Conservation (phyloP, 1,284 basidiomycete genomes). For the Sporisorium reilianum region DNA sequence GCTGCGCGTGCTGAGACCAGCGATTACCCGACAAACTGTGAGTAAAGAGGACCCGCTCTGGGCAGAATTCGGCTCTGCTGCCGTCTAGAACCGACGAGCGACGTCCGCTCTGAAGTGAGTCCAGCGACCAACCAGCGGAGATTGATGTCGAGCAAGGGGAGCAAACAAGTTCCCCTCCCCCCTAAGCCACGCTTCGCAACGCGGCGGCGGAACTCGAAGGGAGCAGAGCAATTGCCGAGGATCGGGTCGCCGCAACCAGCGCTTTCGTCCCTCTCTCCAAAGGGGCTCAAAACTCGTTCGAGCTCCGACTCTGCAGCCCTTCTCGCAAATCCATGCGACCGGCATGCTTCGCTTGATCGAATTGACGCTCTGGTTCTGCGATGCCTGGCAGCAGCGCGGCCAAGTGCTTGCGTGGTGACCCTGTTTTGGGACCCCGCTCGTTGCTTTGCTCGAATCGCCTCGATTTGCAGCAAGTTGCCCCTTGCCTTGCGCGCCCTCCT, state of each 20-base stretch:
- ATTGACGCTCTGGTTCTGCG: too few relatives aligned
- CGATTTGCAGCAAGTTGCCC: neutral
- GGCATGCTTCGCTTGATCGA: too few relatives aligned
- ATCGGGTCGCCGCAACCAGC: neutral
- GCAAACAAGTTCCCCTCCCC: too few relatives aligned
- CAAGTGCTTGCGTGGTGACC: neutral
- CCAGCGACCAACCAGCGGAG: neutral
- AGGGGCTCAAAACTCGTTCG: neutral
- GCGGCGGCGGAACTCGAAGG: too few relatives aligned
- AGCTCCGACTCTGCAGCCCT: neutral
- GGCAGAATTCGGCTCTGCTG: neutral
- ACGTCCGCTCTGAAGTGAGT: too few relatives aligned
- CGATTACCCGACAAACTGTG: neutral
- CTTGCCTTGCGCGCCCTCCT: neutral
- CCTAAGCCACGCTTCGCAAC: too few relatives aligned
- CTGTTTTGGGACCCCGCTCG: neutral
- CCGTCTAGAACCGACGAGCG: neutral
- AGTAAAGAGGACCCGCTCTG: neutral
- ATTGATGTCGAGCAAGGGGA: neutral
- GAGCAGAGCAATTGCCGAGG: constrained; percentile 1
- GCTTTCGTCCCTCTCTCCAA: neutral
- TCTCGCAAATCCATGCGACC: neutral
- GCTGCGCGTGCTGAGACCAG: neutral
- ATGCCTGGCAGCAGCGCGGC: neutral
- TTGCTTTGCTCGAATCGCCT: neutral